Base-by-base conservation (phyloP, 148 eudicot species). In the Cornus suecica region DNA sequence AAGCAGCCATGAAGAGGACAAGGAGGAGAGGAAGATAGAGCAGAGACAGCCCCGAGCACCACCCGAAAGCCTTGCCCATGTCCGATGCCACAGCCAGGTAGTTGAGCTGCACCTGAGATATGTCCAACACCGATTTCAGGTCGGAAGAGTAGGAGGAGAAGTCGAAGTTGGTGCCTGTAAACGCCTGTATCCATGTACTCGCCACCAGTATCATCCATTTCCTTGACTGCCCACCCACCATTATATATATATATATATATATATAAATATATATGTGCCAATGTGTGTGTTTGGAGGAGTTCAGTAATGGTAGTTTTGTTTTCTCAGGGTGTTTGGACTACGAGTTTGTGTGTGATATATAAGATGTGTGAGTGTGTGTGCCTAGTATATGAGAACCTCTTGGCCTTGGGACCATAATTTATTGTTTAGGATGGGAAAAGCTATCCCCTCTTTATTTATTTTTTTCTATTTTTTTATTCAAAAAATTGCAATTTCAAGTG, bases 121-220 rank as follows among this genome's bases (percentile, higher is more conserved):
- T 81, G 10, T 87, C 89, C 7, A 92, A 28, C 0, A 85, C 88
- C 68, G 82, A 32, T 70, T 92, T 92, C 81, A 90, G 67, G 65
- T 87, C 89, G 37, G 94, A 82, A 26, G 97, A 92, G 78, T 92
- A 92, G 3, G 93, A 90, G 13, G 97, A 90, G 82, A 92, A 92
- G 72, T 92, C 97, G 65, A 92, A 92, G 29, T 92, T 92, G 2
- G 97, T 92, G 0, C 97, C 97, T 0, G 97, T 92, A 37, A 87
- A 92, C 2, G 97, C 95, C 75, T 92, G 97, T 65, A 92, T 79
- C 92, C 96, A 91, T n/a, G 88, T 87, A 5, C 90, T 89, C 1
- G 91, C 92, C 56, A 87, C 84, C 34, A 91, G 68, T 2, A 91
- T 83, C 90, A 85, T 82, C 96, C 96, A 91, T 64, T 89, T 91